Percentiles rank a stretch among this genome's conserved stretches.
Evolutionary conservation across 1,284 basidiomycete genomes (phyloP).

Genomic region (Bondarzewia mesenterica): DNA sequence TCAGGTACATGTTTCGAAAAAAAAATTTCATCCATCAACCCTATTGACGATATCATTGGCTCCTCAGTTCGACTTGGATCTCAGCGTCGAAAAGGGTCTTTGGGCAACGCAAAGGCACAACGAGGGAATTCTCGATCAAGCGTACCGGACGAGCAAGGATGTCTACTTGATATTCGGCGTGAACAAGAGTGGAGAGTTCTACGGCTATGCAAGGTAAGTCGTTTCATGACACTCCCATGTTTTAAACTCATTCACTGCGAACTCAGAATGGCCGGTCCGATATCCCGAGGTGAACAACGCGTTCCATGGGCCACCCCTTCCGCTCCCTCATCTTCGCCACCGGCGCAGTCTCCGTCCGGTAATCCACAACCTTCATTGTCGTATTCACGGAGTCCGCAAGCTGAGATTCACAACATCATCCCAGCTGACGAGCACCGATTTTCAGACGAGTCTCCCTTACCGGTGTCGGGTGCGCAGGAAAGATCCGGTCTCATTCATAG

Average conservation of each 20-base stretch:
- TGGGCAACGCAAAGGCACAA: conserved; percentile 97
- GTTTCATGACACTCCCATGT: not conserved
- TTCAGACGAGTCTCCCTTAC: conserved; percentile 36
- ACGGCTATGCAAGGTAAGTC: conserved; percentile 74
- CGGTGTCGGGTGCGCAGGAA: conserved; percentile 12
- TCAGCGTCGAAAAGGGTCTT: conserved; percentile 72
- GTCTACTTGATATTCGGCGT: conserved; percentile 89
- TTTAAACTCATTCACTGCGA: not conserved
- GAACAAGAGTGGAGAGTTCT: conserved; percentile 88
- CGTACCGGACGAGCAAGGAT: conserved; percentile 79
- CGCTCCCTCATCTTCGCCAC: not conserved
- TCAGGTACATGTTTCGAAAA: conserved; percentile 48
- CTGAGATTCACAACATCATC: conserved; percentile 22
- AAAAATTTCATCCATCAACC: too few relatives aligned
- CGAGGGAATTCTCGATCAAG: conserved; percentile 83
- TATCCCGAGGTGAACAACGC: conserved; percentile 40
- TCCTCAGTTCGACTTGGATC: conserved; percentile 76
- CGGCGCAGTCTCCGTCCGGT: not conserved
- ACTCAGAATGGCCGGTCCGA: conserved; percentile 56
- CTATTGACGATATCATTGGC: conserved; percentile 3
- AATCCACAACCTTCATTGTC: not conserved
- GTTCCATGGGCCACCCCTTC: conserved; percentile 54
- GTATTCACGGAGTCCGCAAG: conserved; percentile 10
- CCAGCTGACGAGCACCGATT: conserved; percentile 31
- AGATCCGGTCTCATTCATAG: not conserved